phyloP scores from a whole-genome alignment of 2,329 filamentous ascomycete genomes.

The Ophiocordyceps camponoti-floridani region DNA sequence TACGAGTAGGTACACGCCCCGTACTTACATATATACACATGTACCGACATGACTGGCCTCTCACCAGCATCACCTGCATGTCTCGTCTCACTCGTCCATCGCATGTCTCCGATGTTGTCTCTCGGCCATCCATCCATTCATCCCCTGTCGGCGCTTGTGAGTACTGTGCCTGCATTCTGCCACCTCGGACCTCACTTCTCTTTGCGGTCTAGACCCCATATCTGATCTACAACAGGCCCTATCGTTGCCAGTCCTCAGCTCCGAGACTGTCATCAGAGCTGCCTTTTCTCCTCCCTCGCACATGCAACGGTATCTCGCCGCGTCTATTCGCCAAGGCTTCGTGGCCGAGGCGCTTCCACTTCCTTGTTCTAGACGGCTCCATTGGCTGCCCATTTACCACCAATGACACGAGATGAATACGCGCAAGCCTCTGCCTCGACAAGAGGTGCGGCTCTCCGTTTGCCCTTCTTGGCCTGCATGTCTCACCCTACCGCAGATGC shows the following conservation, averaged over 20 bases:
- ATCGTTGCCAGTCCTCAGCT: not conserved
- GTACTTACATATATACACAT: too few species aligned
- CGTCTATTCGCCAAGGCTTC: not conserved
- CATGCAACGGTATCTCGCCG: too few species aligned
- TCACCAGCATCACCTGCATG: too few species aligned
- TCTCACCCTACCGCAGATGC: conserved; percentile 2
- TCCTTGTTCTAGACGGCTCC: not conserved
- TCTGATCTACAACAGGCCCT: not conserved
- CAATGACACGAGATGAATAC: not conserved
- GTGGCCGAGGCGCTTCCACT: too few species aligned
- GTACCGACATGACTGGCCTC: too few species aligned
- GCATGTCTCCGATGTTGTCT: conserved; percentile 2
- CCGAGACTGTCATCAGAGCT: not conserved
- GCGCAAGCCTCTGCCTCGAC: not conserved
- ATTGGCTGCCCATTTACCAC: not conserved
- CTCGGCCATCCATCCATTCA: not conserved
- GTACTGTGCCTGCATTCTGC: not conserved
- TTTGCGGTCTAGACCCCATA: not conserved
- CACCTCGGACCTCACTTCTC: not conserved
- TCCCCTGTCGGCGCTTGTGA: not conserved
- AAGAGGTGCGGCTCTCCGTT: not conserved
- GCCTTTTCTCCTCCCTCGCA: too few species aligned
- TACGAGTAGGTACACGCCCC: too few species aligned
- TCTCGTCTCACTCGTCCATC: conserved; percentile 4
- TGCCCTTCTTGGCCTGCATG: conserved; percentile 1